Evolutionary conservation across 371 early-diverging fungal species (phyloP).

Genomic region (Batrachochytrium dendrobatidis): DNA sequence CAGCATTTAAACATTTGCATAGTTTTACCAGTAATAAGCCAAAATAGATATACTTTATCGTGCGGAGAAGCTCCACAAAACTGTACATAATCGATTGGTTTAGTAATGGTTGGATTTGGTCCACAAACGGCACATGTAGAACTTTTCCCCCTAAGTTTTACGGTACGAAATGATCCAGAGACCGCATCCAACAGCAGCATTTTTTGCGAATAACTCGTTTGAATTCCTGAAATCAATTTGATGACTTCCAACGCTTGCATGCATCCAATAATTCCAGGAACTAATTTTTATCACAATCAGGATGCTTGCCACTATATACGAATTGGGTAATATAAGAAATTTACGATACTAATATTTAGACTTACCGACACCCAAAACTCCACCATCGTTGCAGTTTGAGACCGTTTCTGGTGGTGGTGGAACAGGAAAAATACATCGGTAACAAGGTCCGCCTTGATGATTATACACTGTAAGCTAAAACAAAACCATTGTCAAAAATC

Average conservation of each 20-base stretch:
- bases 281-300: constrained; percentile 22
- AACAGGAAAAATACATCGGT: constrained; percentile 93
- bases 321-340: neutral
- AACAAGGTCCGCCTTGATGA: constrained; percentile 87
- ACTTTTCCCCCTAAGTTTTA: constrained; percentile 66
- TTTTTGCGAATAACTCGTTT: constrained; percentile 43
- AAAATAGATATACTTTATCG: constrained; percentile 69
- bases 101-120: constrained; percentile 65
- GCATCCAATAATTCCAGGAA: constrained; percentile 93
- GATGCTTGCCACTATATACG: neutral
- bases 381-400: constrained; percentile 90
- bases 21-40: neutral
- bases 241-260: constrained; percentile 94
- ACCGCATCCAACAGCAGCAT: constrained; percentile 75
- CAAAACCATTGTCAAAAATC: neutral
- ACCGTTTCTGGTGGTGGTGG: constrained; percentile 85
- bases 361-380: constrained; percentile 87
- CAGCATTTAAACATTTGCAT: constrained; percentile 3
- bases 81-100: constrained; percentile 77
- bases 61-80: constrained; percentile 77
- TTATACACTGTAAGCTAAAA: constrained; percentile 78
- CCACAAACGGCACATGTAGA: constrained; percentile 80
- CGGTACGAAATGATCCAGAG: constrained; percentile 68
- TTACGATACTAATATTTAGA: neutral
- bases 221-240: constrained; percentile 55